A percentile compares a stretch with the other conserved stretches of the same genome.
phyloP scores from a whole-genome alignment of 352 stramenopile genomes.

The Elongisporangium anandrum region DNA sequence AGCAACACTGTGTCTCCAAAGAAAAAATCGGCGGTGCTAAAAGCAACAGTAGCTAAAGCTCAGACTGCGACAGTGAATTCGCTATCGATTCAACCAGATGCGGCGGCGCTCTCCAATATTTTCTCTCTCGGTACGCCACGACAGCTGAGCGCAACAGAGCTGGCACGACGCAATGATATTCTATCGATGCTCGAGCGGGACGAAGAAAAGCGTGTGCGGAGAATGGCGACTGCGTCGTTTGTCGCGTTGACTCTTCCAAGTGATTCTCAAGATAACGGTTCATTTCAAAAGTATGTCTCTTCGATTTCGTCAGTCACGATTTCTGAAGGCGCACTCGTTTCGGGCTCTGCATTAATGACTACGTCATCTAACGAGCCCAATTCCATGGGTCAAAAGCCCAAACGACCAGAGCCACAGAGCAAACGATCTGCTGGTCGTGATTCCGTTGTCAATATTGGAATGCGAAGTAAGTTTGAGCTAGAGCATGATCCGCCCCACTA shows the following conservation, averaged over 20 bases:
- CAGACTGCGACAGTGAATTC: conserved; percentile 5
- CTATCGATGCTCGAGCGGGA: conserved; percentile 40
- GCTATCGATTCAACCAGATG: conserved; percentile 8
- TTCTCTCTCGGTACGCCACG: conserved; percentile 57
- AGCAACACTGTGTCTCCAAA: neutral
- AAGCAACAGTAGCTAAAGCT: neutral
- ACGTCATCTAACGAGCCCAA: neutral
- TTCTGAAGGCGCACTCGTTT: neutral
- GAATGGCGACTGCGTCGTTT: conserved; percentile 25
- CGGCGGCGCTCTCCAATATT: conserved; percentile 44
- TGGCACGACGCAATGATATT: conserved; percentile 47
- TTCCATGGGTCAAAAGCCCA: conserved; percentile 1
- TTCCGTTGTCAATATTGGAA: neutral
- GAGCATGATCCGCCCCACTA: conserved; percentile 29
- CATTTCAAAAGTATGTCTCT: conserved; percentile 33
- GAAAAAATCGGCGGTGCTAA: neutral
- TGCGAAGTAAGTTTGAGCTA: conserved; percentile 42
- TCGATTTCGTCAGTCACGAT: conserved; percentile 31
- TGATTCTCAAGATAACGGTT: conserved; percentile 16
- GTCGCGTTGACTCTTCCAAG: conserved; percentile 21
- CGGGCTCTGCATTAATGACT: neutral
- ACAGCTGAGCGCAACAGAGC: conserved; percentile 37
- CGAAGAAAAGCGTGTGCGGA: conserved; percentile 15
- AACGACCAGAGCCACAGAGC: conserved; percentile 8
- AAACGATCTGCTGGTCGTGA: neutral